Evolutionary conservation across 164 flowering plant species (phyloP), one percentile per base, ranked within the genome.

Genomic region (Stephania cephalantha): DNA sequence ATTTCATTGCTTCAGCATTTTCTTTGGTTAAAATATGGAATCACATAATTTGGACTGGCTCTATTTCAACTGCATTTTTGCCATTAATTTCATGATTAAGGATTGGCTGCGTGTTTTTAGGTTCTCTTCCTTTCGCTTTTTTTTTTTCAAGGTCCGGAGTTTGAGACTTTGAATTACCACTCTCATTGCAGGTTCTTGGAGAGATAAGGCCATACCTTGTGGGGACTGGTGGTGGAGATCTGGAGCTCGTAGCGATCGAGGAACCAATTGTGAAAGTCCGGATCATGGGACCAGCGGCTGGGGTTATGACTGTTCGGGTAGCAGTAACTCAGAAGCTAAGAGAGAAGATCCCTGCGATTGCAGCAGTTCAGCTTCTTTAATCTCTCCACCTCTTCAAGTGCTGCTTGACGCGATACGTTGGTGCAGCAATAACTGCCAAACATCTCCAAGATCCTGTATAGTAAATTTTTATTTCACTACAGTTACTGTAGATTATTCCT

Each of bases 201-300:
- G 99, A 95, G 83, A 95, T 95, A 53, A 90, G 99, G 77, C 98
- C 99, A 0, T 95, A 91, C 80, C 95, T 95, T 25, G 88, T 89
- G 31, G 98, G 97, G 68, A 87, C 98, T 73, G 98, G 96, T 0
- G 98, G 95, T 46, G 99, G 99, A 44, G 86, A 86, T 73, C 86
- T 95, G 29, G 95, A 95, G 74, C 85, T 92, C 30, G 99, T 92
- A 22, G 85, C 77, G 25, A 95, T 95, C 5, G 98, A 93, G 42
- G 97, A 93, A 61, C 97, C 97, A 10, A 95, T 93, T 53, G 97
- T 87, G 53, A 93, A 92, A 82, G 83, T 95, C 18, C 79, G 89
- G 64, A 87, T 93, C 55, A 84, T 85, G 0, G 97, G 99, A 70
- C 98, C 97, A 8, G 99, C 98, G 29, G 95, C 97, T 1, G 92